A percentile compares a stretch with the other conserved stretches of the same genome.
Conservation (phyloP, 768 basidiomycete genomes). For the Boletellus emodensis region DNA sequence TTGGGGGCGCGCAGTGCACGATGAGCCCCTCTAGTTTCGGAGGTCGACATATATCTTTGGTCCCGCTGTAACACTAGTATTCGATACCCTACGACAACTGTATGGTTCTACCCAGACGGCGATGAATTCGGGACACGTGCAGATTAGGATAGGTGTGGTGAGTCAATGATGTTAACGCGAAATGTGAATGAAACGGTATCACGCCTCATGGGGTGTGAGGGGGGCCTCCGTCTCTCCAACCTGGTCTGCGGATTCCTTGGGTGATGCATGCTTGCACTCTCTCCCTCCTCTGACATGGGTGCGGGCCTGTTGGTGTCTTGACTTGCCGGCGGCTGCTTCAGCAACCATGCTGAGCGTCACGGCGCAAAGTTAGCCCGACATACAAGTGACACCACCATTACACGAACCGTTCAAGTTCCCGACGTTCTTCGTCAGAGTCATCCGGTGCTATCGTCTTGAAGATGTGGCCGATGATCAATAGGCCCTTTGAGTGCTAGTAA, state of each 20-base stretch:
- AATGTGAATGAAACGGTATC: conserved; percentile 10
- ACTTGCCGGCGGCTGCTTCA: conserved; percentile 74
- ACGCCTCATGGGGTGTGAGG: conserved; percentile 13
- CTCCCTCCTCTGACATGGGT: conserved; percentile 21
- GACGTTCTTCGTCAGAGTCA: conserved; percentile 88
- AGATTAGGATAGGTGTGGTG: conserved; percentile 20
- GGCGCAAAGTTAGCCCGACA: conserved; percentile 1
- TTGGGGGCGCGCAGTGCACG: background rate
- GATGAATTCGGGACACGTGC: conserved; percentile 11
- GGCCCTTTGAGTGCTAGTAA: conserved; percentile 46
- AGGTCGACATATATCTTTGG: background rate
- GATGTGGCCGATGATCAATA: conserved; percentile 85
- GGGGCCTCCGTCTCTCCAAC: conserved; percentile 15
- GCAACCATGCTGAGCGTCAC: conserved; percentile 65
- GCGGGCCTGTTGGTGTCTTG: conserved; percentile 46
- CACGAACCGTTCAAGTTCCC: conserved; percentile 86
- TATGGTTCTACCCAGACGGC: conserved; percentile 14
- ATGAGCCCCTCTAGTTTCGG: background rate
- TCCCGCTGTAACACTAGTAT: conserved; percentile 14
- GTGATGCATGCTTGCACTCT: conserved; percentile 40
- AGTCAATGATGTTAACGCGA: conserved; percentile 13
- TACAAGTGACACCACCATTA: background rate
- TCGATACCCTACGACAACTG: conserved; percentile 11
- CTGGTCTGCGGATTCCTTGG: conserved; percentile 31
- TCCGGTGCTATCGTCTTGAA: conserved; percentile 85